These are phyloP conservation scores for Lipomyces yamadae DNA, from an alignment of 805 yeast species.

Conservation along the genomic window DNA sequence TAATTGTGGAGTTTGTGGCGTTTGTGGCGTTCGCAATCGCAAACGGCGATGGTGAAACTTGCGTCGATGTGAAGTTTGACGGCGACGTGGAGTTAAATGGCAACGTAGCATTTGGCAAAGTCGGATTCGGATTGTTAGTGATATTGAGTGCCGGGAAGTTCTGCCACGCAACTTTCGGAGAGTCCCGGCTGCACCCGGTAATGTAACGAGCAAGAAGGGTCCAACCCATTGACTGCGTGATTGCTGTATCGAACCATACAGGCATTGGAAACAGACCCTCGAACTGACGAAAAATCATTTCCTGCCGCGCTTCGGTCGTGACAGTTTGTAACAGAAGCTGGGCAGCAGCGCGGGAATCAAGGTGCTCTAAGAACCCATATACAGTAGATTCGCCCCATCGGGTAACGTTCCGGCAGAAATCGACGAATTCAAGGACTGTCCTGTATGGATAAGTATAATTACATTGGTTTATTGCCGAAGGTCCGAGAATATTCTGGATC, in stretches of 20 bases:
- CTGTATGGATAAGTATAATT: constrained; percentile 16
- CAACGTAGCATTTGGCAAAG: constrained; percentile 2
- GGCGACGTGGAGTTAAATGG: not conserved
- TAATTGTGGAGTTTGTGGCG: constrained; percentile 12
- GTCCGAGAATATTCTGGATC: constrained; percentile 22
- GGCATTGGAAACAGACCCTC: constrained; percentile 28
- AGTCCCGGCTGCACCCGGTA: constrained; percentile 12
- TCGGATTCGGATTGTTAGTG: constrained; percentile 15
- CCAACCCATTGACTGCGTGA: constrained; percentile 27
- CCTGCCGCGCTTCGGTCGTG: constrained; percentile 26
- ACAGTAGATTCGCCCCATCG: constrained; percentile 25
- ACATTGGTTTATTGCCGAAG: constrained; percentile 16
- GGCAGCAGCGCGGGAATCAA: constrained; percentile 25
- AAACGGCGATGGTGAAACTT: not conserved
- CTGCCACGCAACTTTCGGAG: constrained; percentile 25
- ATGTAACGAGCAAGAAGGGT: constrained; percentile 25
- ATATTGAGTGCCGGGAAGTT: constrained; percentile 26
- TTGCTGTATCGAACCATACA: constrained; percentile 22
- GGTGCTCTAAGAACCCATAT: constrained; percentile 23
- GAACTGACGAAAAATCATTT: constrained; percentile 24
- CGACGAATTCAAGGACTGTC: constrained; percentile 17
- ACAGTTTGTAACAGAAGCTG: constrained; percentile 20
- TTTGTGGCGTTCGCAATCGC: no score
- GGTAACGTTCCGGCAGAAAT: constrained; percentile 20
- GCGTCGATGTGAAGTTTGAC: no score